These are phyloP conservation scores for Verticillium zaregamsianum DNA, from an alignment of 2,329 filamentous ascomycete genomes.

Conservation along the genomic window DNA sequence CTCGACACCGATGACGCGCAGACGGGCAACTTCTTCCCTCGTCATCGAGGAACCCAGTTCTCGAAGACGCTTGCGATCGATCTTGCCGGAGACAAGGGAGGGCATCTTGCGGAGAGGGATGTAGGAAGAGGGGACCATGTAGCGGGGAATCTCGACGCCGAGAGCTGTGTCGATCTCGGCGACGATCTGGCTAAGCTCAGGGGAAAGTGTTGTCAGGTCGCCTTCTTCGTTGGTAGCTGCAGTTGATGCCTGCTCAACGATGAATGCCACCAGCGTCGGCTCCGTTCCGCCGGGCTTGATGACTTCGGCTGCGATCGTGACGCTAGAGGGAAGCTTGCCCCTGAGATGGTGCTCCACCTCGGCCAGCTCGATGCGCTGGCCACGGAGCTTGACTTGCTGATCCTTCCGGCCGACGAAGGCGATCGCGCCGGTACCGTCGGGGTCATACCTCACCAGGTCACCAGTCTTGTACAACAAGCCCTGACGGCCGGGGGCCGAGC, in stretches of 20 bases:
- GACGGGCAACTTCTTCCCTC: constrained; percentile 32
- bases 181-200: constrained; percentile 25
- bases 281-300: constrained; percentile 40
- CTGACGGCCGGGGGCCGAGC: constrained; percentile 26
- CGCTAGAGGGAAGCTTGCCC: constrained; percentile 35
- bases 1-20: constrained; percentile 23
- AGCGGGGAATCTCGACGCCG: constrained; percentile 31
- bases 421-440: constrained; percentile 49
- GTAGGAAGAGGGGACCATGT: constrained; percentile 45
- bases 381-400: constrained; percentile 63
- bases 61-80: constrained; percentile 42
- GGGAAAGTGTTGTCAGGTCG: constrained; percentile 23
- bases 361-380: constrained; percentile 59
- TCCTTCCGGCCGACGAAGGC: constrained; percentile 61
- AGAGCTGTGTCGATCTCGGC: constrained; percentile 25
- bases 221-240: constrained; percentile 9
- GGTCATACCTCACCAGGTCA: constrained; percentile 51
- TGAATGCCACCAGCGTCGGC: constrained; percentile 41
- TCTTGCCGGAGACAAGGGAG: constrained; percentile 43
- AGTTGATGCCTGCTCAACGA: constrained; percentile 29
- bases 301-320: constrained; percentile 43
- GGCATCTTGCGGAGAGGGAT: constrained; percentile 42
- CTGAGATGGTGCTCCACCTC: constrained; percentile 48
- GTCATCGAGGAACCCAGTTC: constrained; percentile 38
- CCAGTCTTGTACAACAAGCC: constrained; percentile 56